Evolutionary conservation across 768 basidiomycete species (phyloP), one percentile per base, ranked within the genome.

Genomic region (Suillus alpinus): DNA sequence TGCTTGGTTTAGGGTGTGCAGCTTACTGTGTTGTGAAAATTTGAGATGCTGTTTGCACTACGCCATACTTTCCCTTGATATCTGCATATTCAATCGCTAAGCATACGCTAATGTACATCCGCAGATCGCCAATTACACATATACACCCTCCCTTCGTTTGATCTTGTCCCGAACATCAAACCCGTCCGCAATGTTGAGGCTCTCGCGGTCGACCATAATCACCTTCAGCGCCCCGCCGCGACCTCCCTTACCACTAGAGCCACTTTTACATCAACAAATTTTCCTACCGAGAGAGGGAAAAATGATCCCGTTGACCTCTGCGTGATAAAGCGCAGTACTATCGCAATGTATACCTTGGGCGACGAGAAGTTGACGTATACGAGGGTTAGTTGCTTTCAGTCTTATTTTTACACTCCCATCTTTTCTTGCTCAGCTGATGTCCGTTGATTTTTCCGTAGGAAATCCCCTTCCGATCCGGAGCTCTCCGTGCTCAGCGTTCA

Each of bases 121-220:
- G 16, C 63, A 80, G 88, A 87, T 60, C 81, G 79, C 62, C 83
- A 86, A 63, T 75, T 98, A 4, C 83, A 90, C 69, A 88, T 97
- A 69, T 91, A 92, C 66, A 81, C 86, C 0, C 77, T 95, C 1
- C 95, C 96, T 1, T 84, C 86, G 4, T 81, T 98, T 20, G 92
- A 95, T 61, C 83, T 85, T 1, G 80, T 92, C 0, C 74, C 76
- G 4, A 80, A 76, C 12, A 86, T 92, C 63, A 89, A 89, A 59
- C 89, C 95, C 2, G 80, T 98, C 26, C 83, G 94, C 49, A 87
- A 95, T 61, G 89, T 92, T 4, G 75, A 90, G 20, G 79, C 89
- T 0, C 86, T 96, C 64, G 86, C 94, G 0, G 86, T 97, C 0
- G 95, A 98, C 68, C 86, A 95, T 59, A 79, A 81, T 53, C 87